Conservation (phyloP, 2,329 filamentous ascomycete species). For the Colletotrichum lupini region DNA sequence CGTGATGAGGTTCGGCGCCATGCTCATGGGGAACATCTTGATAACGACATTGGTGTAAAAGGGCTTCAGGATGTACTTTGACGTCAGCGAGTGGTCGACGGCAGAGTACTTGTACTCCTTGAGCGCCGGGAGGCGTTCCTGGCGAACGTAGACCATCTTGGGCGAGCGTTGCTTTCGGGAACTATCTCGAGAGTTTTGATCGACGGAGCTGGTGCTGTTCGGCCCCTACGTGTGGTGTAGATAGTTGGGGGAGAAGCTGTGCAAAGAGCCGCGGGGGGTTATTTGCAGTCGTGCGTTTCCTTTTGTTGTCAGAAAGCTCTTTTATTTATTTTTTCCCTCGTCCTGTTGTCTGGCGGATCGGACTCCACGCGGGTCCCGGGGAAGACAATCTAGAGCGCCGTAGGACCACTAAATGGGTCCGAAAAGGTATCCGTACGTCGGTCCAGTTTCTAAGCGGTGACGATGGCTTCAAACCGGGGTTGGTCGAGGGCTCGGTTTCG, state of each 20-base stretch:
- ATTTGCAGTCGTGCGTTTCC: background rate
- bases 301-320: background rate
- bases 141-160: conserved; percentile 93
- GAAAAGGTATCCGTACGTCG: background rate
- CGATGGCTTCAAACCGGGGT: conserved; percentile 29
- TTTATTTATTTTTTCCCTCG: background rate
- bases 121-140: conserved; percentile 87
- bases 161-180: conserved; percentile 4
- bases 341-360: conserved; percentile 21
- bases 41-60: conserved; percentile 98
- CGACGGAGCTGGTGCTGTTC: background rate
- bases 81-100: conserved; percentile 90
- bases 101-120: conserved; percentile 95
- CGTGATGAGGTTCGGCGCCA: conserved; percentile 92
- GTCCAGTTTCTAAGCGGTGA: conserved; percentile 22
- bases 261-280: background rate
- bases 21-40: conserved; percentile 92
- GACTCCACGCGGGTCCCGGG: conserved; percentile 14
- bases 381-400: conserved; percentile 17
- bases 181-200: background rate
- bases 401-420: conserved; percentile 22
- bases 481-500: background rate
- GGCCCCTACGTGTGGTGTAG: background rate
- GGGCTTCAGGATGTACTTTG: conserved; percentile 94
- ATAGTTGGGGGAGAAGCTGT: background rate